Conservation (phyloP, 2,329 filamentous ascomycete genomes). For the Arachnomyces sp. region DNA sequence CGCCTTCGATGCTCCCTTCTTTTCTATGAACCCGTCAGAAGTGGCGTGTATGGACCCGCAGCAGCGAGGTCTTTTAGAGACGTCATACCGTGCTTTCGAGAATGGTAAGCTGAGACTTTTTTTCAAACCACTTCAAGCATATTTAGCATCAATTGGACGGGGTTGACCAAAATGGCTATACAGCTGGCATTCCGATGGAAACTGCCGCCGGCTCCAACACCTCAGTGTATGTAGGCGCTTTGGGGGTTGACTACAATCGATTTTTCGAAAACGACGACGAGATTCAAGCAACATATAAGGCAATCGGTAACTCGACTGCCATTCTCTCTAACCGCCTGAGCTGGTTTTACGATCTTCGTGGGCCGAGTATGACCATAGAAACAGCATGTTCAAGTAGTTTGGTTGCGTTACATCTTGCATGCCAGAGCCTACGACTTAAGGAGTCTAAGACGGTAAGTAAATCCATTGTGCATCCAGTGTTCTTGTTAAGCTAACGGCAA, state of each 20-base stretch:
- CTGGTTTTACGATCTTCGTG: conserved; percentile 20
- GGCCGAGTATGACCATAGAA: conserved; percentile 21
- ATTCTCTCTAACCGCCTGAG: conserved; percentile 23
- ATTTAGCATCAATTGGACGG: neutral
- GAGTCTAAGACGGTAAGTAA: conserved; percentile 15
- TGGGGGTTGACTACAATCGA: conserved; percentile 11
- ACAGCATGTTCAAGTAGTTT: conserved; percentile 22
- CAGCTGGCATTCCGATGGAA: conserved; percentile 12
- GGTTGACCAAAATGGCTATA: no score
- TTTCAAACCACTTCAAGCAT: neutral
- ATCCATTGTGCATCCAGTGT: conserved; percentile 4
- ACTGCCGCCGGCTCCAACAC: conserved; percentile 10
- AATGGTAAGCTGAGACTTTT: conserved; percentile 11
- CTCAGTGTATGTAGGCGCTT: conserved; percentile 9
- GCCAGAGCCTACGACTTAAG: conserved; percentile 14
- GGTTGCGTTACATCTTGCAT: conserved; percentile 23
- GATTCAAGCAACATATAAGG: conserved; percentile 9
- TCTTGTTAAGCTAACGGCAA: conserved; percentile 1
- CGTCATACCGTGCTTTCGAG: conserved; percentile 11
- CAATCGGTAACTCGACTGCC: conserved; percentile 14
- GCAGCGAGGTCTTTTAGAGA: conserved; percentile 15
- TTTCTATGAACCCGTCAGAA: conserved; percentile 10
- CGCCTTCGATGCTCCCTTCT: conserved; percentile 14
- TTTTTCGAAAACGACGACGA: conserved; percentile 5
- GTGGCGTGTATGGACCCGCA: conserved; percentile 17